Evolutionary conservation across 2,329 filamentous ascomycete genomes (phyloP).

Genomic region (Amylocarpus encephaloides): DNA sequence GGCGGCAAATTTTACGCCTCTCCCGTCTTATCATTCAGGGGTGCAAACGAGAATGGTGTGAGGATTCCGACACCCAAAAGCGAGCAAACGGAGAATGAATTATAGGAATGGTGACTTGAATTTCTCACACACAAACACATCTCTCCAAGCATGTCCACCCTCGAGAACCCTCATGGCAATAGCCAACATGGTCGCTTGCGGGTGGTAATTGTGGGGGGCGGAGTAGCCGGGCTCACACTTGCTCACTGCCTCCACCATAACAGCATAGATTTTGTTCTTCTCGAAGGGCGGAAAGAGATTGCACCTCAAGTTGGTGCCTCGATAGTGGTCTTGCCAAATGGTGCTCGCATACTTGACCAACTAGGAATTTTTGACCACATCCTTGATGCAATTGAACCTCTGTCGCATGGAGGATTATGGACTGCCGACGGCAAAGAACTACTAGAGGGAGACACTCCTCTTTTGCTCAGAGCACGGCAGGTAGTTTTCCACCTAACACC

Average conservation of each 20-base stretch:
- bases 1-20: too few relatives aligned
- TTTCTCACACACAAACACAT: background rate
- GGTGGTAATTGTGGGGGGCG: conserved; percentile 48
- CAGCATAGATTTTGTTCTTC: conserved; percentile 41
- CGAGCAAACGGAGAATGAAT: too few relatives aligned
- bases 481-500: background rate
- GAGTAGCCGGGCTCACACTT: conserved; percentile 41
- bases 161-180: too few relatives aligned
- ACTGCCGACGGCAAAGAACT: too few relatives aligned
- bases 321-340: conserved; percentile 40
- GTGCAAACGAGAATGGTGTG: too few relatives aligned
- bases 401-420: too few relatives aligned
- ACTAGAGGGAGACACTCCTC: too few relatives aligned
- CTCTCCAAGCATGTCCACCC: conserved; percentile 11
- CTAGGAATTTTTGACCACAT: conserved; percentile 35
- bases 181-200: conserved; percentile 38
- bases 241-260: conserved; percentile 40
- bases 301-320: conserved; percentile 42
- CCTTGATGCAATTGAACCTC: background rate
- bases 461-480: conserved; percentile 1
- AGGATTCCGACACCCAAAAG: too few relatives aligned
- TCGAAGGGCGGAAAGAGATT: conserved; percentile 39
- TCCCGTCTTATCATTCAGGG: too few relatives aligned
- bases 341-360: conserved; percentile 43
- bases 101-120: too few relatives aligned